phyloP scores from a whole-genome alignment of 371 early-diverging fungal species.

The Mucor velutinosus region DNA sequence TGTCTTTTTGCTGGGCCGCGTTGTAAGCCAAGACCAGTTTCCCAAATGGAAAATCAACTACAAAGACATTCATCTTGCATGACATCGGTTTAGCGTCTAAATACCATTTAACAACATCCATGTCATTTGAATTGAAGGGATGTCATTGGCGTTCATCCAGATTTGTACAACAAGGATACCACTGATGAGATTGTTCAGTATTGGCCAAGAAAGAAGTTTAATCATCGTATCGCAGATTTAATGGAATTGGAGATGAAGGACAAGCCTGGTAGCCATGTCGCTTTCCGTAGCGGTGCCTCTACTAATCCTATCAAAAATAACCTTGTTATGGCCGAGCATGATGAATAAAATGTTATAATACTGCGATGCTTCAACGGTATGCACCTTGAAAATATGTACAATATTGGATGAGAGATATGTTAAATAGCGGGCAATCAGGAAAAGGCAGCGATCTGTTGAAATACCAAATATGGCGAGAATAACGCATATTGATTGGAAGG shows the following conservation, averaged over 20 bases:
- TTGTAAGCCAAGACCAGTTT: neutral
- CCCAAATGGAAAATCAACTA: neutral
- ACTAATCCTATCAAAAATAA: neutral
- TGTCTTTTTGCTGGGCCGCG: neutral
- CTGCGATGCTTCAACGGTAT: neutral
- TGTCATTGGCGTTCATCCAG: neutral
- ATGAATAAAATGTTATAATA: neutral
- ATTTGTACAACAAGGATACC: neutral
- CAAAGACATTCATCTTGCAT: neutral
- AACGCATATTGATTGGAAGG: neutral
- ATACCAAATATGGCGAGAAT: neutral
- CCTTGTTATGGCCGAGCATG: neutral
- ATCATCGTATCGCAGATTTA: conserved; percentile 3
- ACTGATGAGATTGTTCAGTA: neutral
- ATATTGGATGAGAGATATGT: neutral
- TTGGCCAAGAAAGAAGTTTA: neutral
- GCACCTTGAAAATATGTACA: neutral
- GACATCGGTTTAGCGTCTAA: neutral
- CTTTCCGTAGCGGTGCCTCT: neutral
- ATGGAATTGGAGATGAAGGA: neutral
- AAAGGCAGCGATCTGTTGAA: neutral
- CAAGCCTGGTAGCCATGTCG: neutral
- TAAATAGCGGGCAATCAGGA: neutral
- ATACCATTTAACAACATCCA: neutral
- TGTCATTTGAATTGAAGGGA: conserved; percentile 5